A percentile compares a stretch with the other conserved stretches of the same genome.
These are phyloP conservation scores for Solanum chacoense DNA, from an alignment of 305 asterid genomes.

Conservation along the genomic window DNA sequence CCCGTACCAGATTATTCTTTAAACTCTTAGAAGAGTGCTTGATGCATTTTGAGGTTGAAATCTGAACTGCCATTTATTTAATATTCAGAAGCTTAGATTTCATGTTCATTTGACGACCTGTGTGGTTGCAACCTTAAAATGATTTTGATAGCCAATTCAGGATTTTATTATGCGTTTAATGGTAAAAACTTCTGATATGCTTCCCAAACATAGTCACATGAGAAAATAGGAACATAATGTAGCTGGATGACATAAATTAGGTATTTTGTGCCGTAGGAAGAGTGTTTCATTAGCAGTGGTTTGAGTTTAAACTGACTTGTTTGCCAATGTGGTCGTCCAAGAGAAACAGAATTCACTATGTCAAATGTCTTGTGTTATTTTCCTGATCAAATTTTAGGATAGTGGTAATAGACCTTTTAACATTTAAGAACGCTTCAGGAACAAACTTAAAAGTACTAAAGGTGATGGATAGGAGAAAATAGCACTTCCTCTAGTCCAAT, in stretches of 20 bases:
- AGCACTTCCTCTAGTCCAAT: neutral
- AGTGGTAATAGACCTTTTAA: neutral
- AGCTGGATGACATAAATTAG: neutral
- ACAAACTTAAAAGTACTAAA: neutral
- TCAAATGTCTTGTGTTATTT: neutral
- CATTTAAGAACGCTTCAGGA: neutral
- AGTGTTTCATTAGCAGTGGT: neutral
- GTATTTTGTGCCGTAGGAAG: neutral
- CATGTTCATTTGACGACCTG: neutral
- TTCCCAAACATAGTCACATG: neutral
- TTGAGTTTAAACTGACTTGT: neutral
- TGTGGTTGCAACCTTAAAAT: neutral
- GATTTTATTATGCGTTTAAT: neutral
- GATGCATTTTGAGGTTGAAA: conserved; percentile 82
- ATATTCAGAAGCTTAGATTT: neutral
- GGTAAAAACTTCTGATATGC: neutral
- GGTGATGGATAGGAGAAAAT: neutral
- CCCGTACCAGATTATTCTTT: conserved; percentile 96
- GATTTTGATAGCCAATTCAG: neutral
- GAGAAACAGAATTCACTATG: neutral
- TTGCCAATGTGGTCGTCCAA: neutral
- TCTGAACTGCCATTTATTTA: neutral
- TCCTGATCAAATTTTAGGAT: neutral
- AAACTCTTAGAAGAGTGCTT: conserved; percentile 94
- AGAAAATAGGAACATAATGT: neutral